Conservation (phyloP, 345 rosid species). For the Gossypium sturtianum region DNA sequence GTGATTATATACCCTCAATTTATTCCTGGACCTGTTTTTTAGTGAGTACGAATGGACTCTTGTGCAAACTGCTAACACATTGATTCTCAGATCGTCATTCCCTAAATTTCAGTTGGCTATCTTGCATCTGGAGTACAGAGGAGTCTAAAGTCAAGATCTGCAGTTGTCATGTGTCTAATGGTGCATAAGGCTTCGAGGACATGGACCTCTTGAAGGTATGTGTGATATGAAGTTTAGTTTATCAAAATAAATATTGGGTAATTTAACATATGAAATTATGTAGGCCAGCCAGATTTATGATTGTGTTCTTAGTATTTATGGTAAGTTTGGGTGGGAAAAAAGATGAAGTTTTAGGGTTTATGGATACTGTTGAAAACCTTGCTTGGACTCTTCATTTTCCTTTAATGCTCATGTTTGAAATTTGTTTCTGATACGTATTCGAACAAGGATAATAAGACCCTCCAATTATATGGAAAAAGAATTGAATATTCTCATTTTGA, state of each 20-base stretch:
- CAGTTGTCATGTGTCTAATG: constrained; percentile 16
- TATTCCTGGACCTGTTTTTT: constrained; percentile 20
- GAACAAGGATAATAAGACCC: neutral
- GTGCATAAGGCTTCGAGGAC: constrained; percentile 9
- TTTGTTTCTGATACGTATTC: neutral
- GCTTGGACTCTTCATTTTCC: neutral
- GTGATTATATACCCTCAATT: constrained; percentile 18
- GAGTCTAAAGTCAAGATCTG: constrained; percentile 28
- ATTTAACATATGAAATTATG: neutral
- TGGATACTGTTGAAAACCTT: neutral
- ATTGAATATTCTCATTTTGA: neutral
- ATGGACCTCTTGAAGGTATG: constrained; percentile 35
- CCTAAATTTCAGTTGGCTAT: constrained; percentile 24
- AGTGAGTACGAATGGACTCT: constrained; percentile 16
- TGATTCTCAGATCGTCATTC: neutral
- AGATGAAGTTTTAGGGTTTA: neutral
- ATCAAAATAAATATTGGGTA: neutral
- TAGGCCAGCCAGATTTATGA: neutral
- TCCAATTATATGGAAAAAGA: neutral
- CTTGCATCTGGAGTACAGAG: constrained; percentile 13
- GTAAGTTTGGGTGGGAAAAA: neutral
- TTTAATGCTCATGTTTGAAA: neutral
- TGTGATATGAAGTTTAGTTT: neutral
- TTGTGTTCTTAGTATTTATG: neutral
- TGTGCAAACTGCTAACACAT: neutral